A percentile compares a stretch with the other conserved stretches of the same genome.
Evolutionary conservation across 768 basidiomycete genomes (phyloP).

Genomic region (Amanita brunnescens): DNA sequence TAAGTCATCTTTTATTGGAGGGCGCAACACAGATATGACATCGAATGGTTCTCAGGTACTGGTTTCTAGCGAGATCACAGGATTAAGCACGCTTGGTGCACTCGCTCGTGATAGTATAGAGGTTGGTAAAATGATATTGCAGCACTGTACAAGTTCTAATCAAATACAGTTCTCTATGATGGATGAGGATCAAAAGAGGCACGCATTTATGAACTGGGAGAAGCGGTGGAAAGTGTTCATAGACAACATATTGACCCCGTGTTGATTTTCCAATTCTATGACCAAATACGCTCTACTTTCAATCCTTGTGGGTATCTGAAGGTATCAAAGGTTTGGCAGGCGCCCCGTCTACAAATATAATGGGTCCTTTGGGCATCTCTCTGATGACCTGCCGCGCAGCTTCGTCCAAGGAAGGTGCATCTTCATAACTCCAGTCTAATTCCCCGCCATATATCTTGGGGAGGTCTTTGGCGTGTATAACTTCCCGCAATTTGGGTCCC

Average conservation of each 20-base stretch:
- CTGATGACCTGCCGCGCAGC: constrained; percentile 36
- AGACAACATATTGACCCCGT: not conserved
- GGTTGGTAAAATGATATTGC: constrained; percentile 26
- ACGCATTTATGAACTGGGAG: constrained; percentile 38
- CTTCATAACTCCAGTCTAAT: constrained; percentile 61
- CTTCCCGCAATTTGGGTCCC: constrained; percentile 38
- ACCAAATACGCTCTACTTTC: not conserved
- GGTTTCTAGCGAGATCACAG: constrained; percentile 59
- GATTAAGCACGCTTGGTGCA: constrained; percentile 51
- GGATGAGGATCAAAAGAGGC: constrained; percentile 33
- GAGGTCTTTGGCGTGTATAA: constrained; percentile 38
- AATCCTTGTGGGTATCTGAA: not conserved
- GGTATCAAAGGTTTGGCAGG: constrained; percentile 11
- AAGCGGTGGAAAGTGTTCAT: constrained; percentile 40
- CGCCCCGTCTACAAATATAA: constrained; percentile 38
- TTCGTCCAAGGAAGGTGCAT: constrained; percentile 58
- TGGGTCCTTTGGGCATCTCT: constrained; percentile 49
- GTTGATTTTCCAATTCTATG: not conserved
- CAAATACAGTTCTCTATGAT: constrained; percentile 35
- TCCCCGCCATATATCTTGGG: constrained; percentile 70
- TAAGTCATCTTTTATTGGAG: constrained; percentile 14
- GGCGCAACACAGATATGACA: not conserved
- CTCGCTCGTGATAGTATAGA: constrained; percentile 56
- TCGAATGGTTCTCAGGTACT: constrained; percentile 37
- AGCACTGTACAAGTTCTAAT: too few species aligned